These are phyloP conservation scores for Vanderwaltozyma polyspora DNA, from an alignment of 805 yeast genomes.

Conservation along the genomic window DNA sequence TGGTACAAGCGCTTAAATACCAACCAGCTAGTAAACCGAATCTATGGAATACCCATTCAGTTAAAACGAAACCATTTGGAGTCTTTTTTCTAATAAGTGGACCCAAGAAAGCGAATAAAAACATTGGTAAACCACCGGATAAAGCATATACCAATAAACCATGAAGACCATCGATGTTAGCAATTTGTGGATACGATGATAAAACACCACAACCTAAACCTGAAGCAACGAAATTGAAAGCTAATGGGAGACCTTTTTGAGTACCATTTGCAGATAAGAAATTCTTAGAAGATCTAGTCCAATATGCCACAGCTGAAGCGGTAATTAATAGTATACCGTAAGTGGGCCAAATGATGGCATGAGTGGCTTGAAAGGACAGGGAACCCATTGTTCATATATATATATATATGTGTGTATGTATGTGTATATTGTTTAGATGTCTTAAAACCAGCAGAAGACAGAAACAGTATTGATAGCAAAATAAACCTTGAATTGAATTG, in stretches of 20 bases:
- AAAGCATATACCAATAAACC: conserved; percentile 75
- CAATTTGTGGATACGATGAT: conserved; percentile 78
- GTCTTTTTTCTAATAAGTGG: conserved; percentile 68
- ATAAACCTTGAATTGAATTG: no score
- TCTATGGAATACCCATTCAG: conserved; percentile 87
- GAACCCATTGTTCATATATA: conserved; percentile 22
- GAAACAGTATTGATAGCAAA: background rate
- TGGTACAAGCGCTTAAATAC: conserved; percentile 69
- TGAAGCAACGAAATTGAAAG: conserved; percentile 82
- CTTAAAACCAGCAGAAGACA: background rate
- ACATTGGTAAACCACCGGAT: conserved; percentile 73
- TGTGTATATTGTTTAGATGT: background rate
- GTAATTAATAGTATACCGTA: conserved; percentile 43
- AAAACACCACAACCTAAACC: conserved; percentile 89
- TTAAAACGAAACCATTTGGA: conserved; percentile 83
- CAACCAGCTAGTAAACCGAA: conserved; percentile 64
- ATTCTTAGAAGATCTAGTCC: conserved; percentile 37
- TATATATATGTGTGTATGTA: background rate
- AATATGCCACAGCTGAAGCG: conserved; percentile 54
- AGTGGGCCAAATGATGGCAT: conserved; percentile 54
- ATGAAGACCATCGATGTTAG: conserved; percentile 75
- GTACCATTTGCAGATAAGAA: conserved; percentile 75
- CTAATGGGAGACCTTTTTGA: conserved; percentile 67
- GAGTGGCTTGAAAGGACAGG: conserved; percentile 43
- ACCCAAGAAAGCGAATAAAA: conserved; percentile 72